Evolutionary conservation across 345 rosid species (phyloP).

Genomic region (Camelina hispida): DNA sequence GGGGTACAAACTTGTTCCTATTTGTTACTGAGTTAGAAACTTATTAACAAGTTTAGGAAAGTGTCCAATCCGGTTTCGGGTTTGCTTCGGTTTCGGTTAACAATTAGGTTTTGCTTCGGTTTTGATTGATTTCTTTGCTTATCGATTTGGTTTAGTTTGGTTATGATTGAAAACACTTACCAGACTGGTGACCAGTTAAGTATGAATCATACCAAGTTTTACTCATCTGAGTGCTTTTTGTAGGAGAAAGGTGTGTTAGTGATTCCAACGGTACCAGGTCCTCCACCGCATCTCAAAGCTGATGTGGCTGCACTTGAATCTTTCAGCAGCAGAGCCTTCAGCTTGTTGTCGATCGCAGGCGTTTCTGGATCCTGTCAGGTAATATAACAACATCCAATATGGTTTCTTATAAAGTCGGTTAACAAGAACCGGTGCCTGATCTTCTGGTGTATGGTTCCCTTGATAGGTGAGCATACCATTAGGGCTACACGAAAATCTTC

Average conservation of each 20-base stretch:
- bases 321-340: constrained; percentile 62
- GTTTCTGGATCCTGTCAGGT: constrained; percentile 96
- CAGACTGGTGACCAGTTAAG: background rate
- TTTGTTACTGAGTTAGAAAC: background rate
- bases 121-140: too few relatives aligned
- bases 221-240: background rate
- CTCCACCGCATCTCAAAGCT: constrained; percentile 74
- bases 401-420: background rate
- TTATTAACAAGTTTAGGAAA: background rate
- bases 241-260: constrained; percentile 75
- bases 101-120: background rate
- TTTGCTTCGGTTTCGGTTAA: too few relatives aligned
- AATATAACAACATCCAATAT: constrained; percentile 1
- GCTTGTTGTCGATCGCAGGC: constrained; percentile 77
- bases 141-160: too few relatives aligned
- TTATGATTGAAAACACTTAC: background rate
- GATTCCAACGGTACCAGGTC: constrained; percentile 82
- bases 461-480: constrained; percentile 75
- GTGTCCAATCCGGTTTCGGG: background rate
- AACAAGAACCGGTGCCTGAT: constrained; percentile 2
- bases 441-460: background rate
- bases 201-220: background rate
- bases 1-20: constrained; percentile 58
- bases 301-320: constrained; percentile 59
- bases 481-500: constrained; percentile 60